Evolutionary conservation across 1,139 yeast genomes (phyloP).

Genomic region (Wickerhamomyces sp.): DNA sequence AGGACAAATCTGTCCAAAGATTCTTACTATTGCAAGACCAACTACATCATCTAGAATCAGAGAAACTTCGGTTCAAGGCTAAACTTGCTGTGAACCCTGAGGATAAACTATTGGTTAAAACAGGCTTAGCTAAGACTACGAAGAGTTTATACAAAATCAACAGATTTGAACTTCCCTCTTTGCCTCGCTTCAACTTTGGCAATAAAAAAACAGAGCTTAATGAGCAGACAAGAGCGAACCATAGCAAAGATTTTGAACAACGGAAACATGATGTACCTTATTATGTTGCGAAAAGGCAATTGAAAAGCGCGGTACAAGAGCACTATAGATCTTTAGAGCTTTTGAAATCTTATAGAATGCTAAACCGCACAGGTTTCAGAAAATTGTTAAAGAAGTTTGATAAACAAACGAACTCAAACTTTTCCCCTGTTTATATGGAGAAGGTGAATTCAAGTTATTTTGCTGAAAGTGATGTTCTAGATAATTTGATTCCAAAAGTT

Average conservation of each 20-base stretch:
- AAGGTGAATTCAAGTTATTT: conserved; percentile 53
- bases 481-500: conserved; percentile 53
- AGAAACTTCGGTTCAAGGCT: conserved; percentile 29
- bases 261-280: conserved; percentile 48
- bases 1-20: conserved; percentile 55
- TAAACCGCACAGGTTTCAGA: conserved; percentile 85
- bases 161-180: conserved; percentile 50
- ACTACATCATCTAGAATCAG: conserved; percentile 57
- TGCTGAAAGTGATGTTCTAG: conserved; percentile 61
- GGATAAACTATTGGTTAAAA: conserved; percentile 13
- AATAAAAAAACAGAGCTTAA: conserved; percentile 22
- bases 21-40: conserved; percentile 65
- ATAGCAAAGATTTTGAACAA: conserved; percentile 32
- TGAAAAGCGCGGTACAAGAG: conserved; percentile 75
- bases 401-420: conserved; percentile 52
- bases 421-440: conserved; percentile 54
- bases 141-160: conserved; percentile 10
- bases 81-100: conserved; percentile 6
- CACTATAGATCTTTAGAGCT: conserved; percentile 77
- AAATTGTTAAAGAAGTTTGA: conserved; percentile 89
- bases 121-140: conserved; percentile 16
- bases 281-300: conserved; percentile 64
- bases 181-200: conserved; percentile 47
- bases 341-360: conserved; percentile 65
- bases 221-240: conserved; percentile 22